Evolutionary conservation across 768 basidiomycete species (phyloP), one percentile per base, ranked within the genome.

Genomic region (Trametes gibbosa): DNA sequence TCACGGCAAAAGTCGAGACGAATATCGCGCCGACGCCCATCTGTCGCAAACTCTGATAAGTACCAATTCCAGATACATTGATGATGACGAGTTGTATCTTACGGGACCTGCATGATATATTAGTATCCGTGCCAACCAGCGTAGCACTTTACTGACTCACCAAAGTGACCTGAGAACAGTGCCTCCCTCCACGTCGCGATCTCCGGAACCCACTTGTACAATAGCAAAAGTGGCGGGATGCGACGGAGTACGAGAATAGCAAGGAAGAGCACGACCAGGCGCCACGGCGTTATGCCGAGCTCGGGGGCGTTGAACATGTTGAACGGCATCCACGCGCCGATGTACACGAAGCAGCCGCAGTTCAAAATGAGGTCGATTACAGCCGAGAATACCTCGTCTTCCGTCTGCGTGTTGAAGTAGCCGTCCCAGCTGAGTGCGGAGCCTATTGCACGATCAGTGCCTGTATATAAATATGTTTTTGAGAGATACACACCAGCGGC

Each of bases 11-110:
- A 0, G 84, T 86, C 10, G 89, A 85, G 55, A 98, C 87, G 71
- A 98, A 99, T 45, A 98, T 78, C 6, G 96, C 89, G 0, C 89
- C 86, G 23, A 97, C 94, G 51, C 95, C 95, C 90, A 97, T 95
- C 79, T 93, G 45, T 23, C 1, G 23, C 9, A 24, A 14, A n/a
- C 21, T 13, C 4, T n/a, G 29, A n/a, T n/a, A n/a, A 19, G 34
- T n/a, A 16, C 16, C n/a, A n/a, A 39, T 25, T 29, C 32, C 24
- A 27, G 12, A 16, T 19, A 45, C 13, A 5, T n/a, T n/a, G 10
- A 13, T 1, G 53, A 40, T 12, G 7, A 9, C 24, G 23, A 41
- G 23, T 10, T 16, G 10, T 17, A 19, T n/a, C 34, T 40, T 50
- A 39, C 53, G 21, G 41, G 48, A 25, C 56, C 54, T 60, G 35